Evolutionary conservation across 179 eudicot genomes (phyloP), one percentile per base, ranked within the genome.

Genomic region (Beta macrorhiza): DNA sequence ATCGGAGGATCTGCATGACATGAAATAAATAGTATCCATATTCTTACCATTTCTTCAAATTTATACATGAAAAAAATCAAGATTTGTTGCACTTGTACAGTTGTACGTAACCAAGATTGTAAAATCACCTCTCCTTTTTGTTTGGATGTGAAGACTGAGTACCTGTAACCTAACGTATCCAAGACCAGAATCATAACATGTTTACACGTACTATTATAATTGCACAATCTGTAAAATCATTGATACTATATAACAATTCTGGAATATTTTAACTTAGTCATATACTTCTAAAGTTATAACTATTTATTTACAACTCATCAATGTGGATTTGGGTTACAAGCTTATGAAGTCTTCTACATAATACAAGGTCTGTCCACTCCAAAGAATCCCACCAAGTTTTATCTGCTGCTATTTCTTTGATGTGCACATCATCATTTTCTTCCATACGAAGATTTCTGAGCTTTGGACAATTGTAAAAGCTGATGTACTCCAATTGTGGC

Each of bases 331-430:
- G 55, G 64, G 42, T 62, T 1, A 80, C 77, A 72, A 19, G 42
- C 22, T 57, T 51, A 13, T 72, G 67, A 49, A 80, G 80, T 72
- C 61, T 70, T 15, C 4, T 71, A 5, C 62, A 9, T 44, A 84
- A 8, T 16, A 1, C 62, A 55, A 15, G 49, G 42, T 84, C 79
- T 7, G 77, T 73, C 86, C 86, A 84, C 4, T 68, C 69, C 70
- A 84, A 80, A 64, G 81, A 25, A 55, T 76, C 81, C 86, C 83
- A 84, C 86, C 86, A 84, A 45, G 59, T 37, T 53, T 62, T 69
- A 11, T 84, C 83, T 25, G 86, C 79, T 53, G 52, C 58, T 65
- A 80, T 77, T 58, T 80, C 83, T 76, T 76, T 79, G 68, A 84
- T n/a, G 59, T 58, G 55, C 7, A 42, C 8, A 5, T 20, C 81